Percentiles rank a stretch among this genome's conserved stretches.
Evolutionary conservation across 2,329 filamentous ascomycete species (phyloP).

Genomic region (Aspergillaceae sp.): DNA sequence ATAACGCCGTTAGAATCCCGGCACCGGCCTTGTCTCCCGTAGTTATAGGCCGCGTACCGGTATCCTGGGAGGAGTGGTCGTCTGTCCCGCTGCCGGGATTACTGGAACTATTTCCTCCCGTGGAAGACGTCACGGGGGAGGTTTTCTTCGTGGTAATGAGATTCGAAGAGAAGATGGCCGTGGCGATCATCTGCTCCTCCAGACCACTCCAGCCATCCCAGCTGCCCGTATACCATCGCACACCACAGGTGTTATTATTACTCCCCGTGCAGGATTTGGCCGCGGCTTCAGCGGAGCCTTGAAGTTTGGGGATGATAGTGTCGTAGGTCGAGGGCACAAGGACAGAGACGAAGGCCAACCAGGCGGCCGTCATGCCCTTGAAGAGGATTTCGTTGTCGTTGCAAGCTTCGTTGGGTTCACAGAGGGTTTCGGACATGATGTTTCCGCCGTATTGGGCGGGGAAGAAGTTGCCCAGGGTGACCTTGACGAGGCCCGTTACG

Average conservation of each 20-base stretch:
- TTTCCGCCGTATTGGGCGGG: slow-evolving; percentile 37
- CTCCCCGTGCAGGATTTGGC: slow-evolving; percentile 54
- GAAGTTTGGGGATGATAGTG: slow-evolving; percentile 51
- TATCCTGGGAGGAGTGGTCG: slow-evolving; percentile 3
- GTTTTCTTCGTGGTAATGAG: slow-evolving; percentile 13
- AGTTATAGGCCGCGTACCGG: slow-evolving; percentile 16
- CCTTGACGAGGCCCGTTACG: slow-evolving; percentile 49
- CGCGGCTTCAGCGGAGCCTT: slow-evolving; percentile 52
- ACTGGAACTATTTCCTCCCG: slow-evolving; percentile 51
- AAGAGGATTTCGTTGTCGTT: slow-evolving; percentile 64
- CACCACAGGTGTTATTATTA: slow-evolving; percentile 47
- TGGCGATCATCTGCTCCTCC: slow-evolving; percentile 35
- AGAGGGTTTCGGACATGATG: slow-evolving; percentile 59
- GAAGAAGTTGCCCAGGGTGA: slow-evolving; percentile 45
- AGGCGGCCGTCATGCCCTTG: slow-evolving; percentile 63
- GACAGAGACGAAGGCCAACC: slow-evolving; percentile 54
- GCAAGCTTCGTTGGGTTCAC: slow-evolving; percentile 55
- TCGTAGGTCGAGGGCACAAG: slow-evolving; percentile 52
- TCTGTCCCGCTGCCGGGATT: slow-evolving; percentile 35
- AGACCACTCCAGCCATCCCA: slow-evolving; percentile 31
- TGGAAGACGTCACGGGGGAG: slow-evolving; percentile 38
- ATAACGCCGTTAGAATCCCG: slow-evolving; percentile 24
- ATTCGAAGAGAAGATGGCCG: slow-evolving; percentile 27
- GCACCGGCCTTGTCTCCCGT: slow-evolving; percentile 30
- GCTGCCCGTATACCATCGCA: slow-evolving; percentile 31